Base-by-base conservation (phyloP, 139 green algal genomes). In the Edaphochlamys debaryana region DNA sequence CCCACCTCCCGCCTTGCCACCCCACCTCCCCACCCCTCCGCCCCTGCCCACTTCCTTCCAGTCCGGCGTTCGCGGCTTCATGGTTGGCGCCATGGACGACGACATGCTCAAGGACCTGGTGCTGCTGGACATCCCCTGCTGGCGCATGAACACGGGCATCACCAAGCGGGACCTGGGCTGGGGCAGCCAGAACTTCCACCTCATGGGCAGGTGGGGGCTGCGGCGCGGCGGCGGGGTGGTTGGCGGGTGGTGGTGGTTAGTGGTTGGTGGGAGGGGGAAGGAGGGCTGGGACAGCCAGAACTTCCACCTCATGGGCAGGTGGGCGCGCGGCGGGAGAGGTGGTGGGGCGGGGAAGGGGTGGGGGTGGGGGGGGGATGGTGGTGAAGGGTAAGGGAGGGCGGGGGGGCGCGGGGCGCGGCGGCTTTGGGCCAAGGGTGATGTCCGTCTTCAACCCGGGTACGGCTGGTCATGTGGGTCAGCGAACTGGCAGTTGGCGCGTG, bases 11-110 rank as follows among this genome's bases (percentile, higher is more conserved):
- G n/a, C n/a, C n/a, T n/a, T n/a, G n/a, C n/a, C n/a, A n/a, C n/a
- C n/a, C n/a, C n/a, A n/a, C n/a, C n/a, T n/a, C n/a, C n/a, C n/a
- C n/a, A n/a, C n/a, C n/a, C n/a, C n/a, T n/a, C n/a, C n/a, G n/a
- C n/a, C n/a, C 25, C 69, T n/a, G 41, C 25, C 41, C 60, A 4
- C 58, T 34, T 32, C 50, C 37, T 37, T 38, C 11, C 64, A 84
- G 81, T 50, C 42, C 4, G 87, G 87, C 36, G 71, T 90, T 52
- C 86, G 27, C 5, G 81, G 78, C 13, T 93, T 90, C 75, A 84
- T 93, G 69, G 91, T 95, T 32, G 94, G 94, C 4, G 93, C 96
- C 19, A 96, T 98, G 93, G 96, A 98, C 81, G 85, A 97, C 74
- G 80, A 93, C 38, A 85, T 98, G 52, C 86, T 98, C 23, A 50